These are phyloP conservation scores for Skeletonema marinoi DNA, from an alignment of 108 stramenopile species.

Conservation along the genomic window DNA sequence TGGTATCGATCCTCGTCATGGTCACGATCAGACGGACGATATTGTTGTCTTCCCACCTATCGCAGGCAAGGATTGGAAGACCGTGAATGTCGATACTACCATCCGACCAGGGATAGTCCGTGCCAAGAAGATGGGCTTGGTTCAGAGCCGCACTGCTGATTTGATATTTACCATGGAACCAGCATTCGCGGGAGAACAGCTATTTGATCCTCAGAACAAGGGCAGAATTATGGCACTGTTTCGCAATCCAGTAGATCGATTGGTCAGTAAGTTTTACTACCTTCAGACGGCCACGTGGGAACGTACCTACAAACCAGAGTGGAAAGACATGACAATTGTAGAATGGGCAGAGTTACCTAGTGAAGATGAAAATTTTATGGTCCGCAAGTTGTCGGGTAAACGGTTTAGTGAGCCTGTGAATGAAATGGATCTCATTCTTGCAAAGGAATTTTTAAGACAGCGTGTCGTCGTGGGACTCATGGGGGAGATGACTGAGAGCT, in stretches of 20 bases:
- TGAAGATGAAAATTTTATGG: constrained; percentile 19
- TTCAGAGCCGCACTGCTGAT: constrained; percentile 27
- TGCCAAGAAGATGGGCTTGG: constrained; percentile 39
- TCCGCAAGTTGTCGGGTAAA: constrained; percentile 20
- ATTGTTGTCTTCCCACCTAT: constrained; percentile 30
- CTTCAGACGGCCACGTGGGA: constrained; percentile 57
- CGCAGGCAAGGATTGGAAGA: constrained; percentile 24
- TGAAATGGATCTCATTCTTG: constrained; percentile 28
- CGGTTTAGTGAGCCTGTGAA: background rate
- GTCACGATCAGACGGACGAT: constrained; percentile 23
- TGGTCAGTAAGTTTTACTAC: constrained; percentile 64
- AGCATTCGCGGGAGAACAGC: constrained; percentile 22
- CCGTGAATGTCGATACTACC: constrained; percentile 53
- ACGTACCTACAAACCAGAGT: constrained; percentile 51
- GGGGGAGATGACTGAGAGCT: constrained; percentile 48
- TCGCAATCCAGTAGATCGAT: constrained; percentile 57
- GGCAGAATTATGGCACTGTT: constrained; percentile 50
- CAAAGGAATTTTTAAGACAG: constrained; percentile 41
- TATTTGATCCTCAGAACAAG: constrained; percentile 35
- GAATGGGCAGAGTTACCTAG: constrained; percentile 42
- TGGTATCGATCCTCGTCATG: constrained; percentile 14
- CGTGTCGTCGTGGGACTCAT: constrained; percentile 56
- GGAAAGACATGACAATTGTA: constrained; percentile 44
- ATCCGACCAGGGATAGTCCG: constrained; percentile 33
- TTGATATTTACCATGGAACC: constrained; percentile 39